A percentile compares a stretch with the other conserved stretches of the same genome.
Conservation (phyloP, 257 asterid species). For the Echites panduratus region DNA sequence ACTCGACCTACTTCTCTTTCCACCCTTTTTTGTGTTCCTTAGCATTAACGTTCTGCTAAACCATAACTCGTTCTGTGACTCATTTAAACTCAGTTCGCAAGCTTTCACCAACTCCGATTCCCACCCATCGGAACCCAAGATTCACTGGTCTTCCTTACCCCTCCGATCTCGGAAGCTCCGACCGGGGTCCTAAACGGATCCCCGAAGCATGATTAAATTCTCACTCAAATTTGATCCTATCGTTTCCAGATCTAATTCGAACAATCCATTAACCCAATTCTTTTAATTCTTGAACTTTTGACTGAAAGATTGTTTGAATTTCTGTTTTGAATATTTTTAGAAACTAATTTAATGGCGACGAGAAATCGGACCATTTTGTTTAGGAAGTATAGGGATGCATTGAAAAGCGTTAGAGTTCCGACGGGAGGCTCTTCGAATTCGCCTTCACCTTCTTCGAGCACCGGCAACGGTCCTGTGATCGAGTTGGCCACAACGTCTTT, state of each 20-base stretch:
- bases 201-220: constrained; percentile 7
- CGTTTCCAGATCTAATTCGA: constrained; percentile 25
- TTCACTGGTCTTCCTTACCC: constrained; percentile 10
- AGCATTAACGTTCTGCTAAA: constrained; percentile 4
- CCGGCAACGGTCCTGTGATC: constrained; percentile 81
- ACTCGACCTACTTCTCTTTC: background rate
- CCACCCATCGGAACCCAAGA: constrained; percentile 17
- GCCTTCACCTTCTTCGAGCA: constrained; percentile 51
- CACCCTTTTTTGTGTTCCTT: constrained; percentile 9
- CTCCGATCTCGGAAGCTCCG: background rate
- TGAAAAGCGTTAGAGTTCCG: constrained; percentile 86
- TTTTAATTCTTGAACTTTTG: background rate
- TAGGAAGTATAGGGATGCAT: constrained; percentile 79
- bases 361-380: constrained; percentile 84
- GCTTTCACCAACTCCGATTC: constrained; percentile 6
- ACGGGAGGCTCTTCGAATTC: constrained; percentile 47
- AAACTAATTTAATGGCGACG: constrained; percentile 79
- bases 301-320: background rate
- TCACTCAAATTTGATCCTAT: background rate
- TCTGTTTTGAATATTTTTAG: background rate
- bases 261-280: constrained; percentile 1
- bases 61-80: constrained; percentile 11
- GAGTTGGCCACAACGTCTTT: constrained; percentile 82
- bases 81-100: constrained; percentile 6
- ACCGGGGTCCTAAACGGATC: constrained; percentile 11